These are phyloP conservation scores for Backusella sp. DNA, from an alignment of 192 early-diverging fungal genomes.

Conservation along the genomic window DNA sequence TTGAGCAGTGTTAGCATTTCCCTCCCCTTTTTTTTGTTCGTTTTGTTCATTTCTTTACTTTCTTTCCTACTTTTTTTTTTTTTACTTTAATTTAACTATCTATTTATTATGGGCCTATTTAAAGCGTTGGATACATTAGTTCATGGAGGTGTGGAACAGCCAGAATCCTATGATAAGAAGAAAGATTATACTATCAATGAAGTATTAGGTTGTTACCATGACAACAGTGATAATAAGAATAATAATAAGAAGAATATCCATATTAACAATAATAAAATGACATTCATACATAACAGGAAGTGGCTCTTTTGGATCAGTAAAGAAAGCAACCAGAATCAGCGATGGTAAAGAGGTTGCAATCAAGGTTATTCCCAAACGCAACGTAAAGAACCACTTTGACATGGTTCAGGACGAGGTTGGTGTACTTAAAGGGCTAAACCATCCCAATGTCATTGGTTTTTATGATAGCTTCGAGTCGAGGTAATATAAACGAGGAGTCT, in stretches of 20 bases:
- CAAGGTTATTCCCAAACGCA: slow-evolving; percentile 90
- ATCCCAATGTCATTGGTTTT: slow-evolving; percentile 88
- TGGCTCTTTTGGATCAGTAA: slow-evolving; percentile 76
- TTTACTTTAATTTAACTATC: background rate
- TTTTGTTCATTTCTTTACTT: background rate
- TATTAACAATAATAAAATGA: too few relatives aligned
- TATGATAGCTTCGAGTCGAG: slow-evolving; percentile 68
- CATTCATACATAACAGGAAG: slow-evolving; percentile 11
- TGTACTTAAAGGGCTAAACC: slow-evolving; percentile 77
- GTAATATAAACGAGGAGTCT: slow-evolving; percentile 8
- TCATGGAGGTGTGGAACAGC: slow-evolving; percentile 42
- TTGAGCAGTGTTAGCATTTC: too few relatives aligned
- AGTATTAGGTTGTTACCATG: slow-evolving; percentile 46
- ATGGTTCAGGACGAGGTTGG: slow-evolving; percentile 94
- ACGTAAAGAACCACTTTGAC: slow-evolving; percentile 76
- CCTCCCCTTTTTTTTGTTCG: too few relatives aligned
- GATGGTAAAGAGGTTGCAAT: slow-evolving; percentile 80
- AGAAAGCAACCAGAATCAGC: slow-evolving; percentile 62
- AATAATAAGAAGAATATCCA: background rate
- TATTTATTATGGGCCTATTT: slow-evolving; percentile 17
- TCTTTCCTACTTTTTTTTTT: background rate
- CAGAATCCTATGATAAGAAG: slow-evolving; percentile 62
- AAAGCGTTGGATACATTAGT: slow-evolving; percentile 30
- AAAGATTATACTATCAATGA: slow-evolving; percentile 64
- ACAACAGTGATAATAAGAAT: background rate